Base-by-base conservation (phyloP, 108 stramenopile species). In the Nitzschia sp. region DNA sequence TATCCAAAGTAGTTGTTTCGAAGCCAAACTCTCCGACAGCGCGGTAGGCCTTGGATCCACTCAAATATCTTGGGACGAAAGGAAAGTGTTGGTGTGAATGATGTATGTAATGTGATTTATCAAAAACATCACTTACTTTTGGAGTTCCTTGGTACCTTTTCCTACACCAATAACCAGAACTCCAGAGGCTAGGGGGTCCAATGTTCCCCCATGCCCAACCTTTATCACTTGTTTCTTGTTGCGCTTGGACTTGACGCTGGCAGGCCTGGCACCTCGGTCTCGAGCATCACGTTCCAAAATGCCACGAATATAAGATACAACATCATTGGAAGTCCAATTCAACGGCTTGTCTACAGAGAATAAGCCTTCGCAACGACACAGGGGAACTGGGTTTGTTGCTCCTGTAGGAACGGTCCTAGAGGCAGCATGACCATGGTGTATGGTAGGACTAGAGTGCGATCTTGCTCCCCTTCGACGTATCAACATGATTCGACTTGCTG, bases 171-270 rank as follows among this genome's bases (percentile, higher is more conserved):
- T 50, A 12, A 98, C 97, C 8, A 98, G 72, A 0, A 95, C 95
- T 25, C 97, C 97, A 10, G 86, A 85, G 5, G 97, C 97, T 34
- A 96, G 55, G 15, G 97, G 97, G 80, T 98, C 97, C 38, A 98
- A 78, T 0, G 97, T 98, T 7, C 97, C 97, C 10, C 97, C 97
- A 69, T 97, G 96, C 5, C 97, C 96, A 3, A 96, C 94, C 63
- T 90, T 91, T 6, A 97, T 67, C 53, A 86, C 54, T 17, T 62
- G 65, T 12, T 43, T 63, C 41, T 77, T 71, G 43, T 69, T 77
- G 8, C 71, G 42, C 19, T 66, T 44, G 15, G 64, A 61, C 15
- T 58, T 40, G 41, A 64, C 54, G 12, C 60, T 70, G 15, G 39
- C 65, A 14, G 56, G 63, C 15, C 43, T 68, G 22, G 80, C 84